phyloP scores from a whole-genome alignment of 2,329 filamentous ascomycete species.

The Cladophialophora yegresii region DNA sequence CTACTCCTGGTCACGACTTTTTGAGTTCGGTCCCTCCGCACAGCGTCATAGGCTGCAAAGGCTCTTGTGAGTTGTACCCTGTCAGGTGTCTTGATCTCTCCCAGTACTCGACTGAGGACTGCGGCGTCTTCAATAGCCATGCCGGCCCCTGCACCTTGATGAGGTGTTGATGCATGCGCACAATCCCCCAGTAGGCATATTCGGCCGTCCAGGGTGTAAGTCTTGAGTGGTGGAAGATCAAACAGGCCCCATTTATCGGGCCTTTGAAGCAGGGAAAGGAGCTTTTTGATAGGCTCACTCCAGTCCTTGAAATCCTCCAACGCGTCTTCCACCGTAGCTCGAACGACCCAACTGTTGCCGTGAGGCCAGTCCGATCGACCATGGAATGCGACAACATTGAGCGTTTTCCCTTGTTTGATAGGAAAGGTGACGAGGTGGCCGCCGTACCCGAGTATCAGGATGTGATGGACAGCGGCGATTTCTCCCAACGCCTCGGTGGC shows the following conservation, averaged over 20 bases:
- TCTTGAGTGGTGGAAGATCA: slow-evolving; percentile 9
- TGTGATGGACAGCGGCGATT: not conserved
- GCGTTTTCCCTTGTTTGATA: slow-evolving; percentile 11
- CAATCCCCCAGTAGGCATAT: slow-evolving; percentile 13
- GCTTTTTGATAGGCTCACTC: slow-evolving; percentile 9
- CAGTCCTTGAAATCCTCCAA: slow-evolving; percentile 17
- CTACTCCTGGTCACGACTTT: slow-evolving; percentile 6
- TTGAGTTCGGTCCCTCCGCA: slow-evolving; percentile 8
- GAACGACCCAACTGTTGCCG: slow-evolving; percentile 12
- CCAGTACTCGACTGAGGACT: slow-evolving; percentile 14
- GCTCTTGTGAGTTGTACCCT: not conserved
- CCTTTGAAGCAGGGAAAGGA: slow-evolving; percentile 8
- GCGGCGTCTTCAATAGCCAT: slow-evolving; percentile 17
- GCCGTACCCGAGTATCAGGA: slow-evolving; percentile 3
- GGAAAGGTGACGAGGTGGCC: slow-evolving; percentile 13
- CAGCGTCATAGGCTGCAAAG: slow-evolving; percentile 9
- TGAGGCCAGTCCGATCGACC: slow-evolving; percentile 7
- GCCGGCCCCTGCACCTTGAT: slow-evolving; percentile 15
- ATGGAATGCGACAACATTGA: slow-evolving; percentile 15
- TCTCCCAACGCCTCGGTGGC: slow-evolving; percentile 6
- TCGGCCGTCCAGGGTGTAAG: slow-evolving; percentile 8
- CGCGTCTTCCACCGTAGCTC: slow-evolving; percentile 3
- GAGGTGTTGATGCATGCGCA: slow-evolving; percentile 15
- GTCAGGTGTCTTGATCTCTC: slow-evolving; percentile 8
- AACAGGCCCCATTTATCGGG: slow-evolving; percentile 15